Evolutionary conservation across 1,284 basidiomycete species (phyloP), one percentile per base, ranked within the genome.

Genomic region (Mycena citricolor): DNA sequence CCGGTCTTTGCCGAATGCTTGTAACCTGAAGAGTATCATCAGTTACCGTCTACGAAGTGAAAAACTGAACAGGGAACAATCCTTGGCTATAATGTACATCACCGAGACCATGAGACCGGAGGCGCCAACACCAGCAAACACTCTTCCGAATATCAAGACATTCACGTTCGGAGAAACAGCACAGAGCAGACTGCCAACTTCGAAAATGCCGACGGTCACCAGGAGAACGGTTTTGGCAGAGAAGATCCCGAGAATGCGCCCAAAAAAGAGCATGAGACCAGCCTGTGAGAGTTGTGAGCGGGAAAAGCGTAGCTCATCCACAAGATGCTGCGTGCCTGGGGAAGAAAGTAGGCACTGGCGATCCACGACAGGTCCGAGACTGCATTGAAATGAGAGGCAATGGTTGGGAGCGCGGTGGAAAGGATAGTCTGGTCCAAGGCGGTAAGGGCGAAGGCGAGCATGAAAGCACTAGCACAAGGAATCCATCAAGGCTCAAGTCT

Each of bases 121-220:
- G 17, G 51, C 70, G 10, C 70, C 70, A 3, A 64, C 47, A 3
- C 70, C 71, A 4, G 70, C 58, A 21, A 71, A 49, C 1, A 66
- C 64, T 8, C 70, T 58, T 7, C 72, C 74, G 19, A 74, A 56
- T 39, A 76, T 73, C 34, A 76, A 58, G 20, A 73, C 61, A 11
- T 62, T 55, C 53, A 73, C 70, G 11, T 49, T 63, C 0, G 68
- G 66, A 0, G 77, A 69, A n/a, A 71, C 67, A 28, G 65, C 77
- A 52, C 76, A 79, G 13, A 79, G 54, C 24, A 77, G 60, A 4
- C 69, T 72, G 4, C 77, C 77, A 22, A 76, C 41, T 16, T 71
- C 68, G 28, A 72, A 72, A 32, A 66, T 47, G 28, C 52, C 23
- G 25, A 72, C 65, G 1, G 67, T 56, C 5, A 50, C 39, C 13